These are phyloP conservation scores for Amoebophrya sp. DNA, from an alignment of 169 alveolate genomes.

Conservation along the genomic window DNA sequence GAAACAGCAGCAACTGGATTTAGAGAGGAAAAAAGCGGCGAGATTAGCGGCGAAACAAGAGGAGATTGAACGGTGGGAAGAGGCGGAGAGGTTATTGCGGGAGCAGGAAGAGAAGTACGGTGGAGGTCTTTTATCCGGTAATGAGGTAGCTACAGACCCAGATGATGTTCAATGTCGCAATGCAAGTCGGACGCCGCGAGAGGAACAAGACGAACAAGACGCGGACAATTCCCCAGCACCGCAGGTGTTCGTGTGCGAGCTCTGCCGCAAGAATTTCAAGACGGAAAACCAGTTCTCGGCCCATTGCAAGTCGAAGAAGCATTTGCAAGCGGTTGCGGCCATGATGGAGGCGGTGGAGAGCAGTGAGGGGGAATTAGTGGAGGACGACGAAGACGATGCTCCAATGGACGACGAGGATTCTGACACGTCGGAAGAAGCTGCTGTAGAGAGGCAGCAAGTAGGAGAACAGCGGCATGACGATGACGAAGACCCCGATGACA, in stretches of 20 bases:
- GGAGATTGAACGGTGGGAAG: neutral
- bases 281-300: neutral
- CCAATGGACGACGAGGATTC: too few species aligned
- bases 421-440: too few species aligned
- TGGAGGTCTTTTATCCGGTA: neutral
- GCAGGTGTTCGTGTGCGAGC: neutral
- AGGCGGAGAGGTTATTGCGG: neutral
- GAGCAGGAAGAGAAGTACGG: neutral
- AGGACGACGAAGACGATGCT: neutral
- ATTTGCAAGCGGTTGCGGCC: neutral
- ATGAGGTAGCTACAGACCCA: too few species aligned
- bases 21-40: neutral
- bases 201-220: neutral
- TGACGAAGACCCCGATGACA: too few species aligned
- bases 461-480: too few species aligned
- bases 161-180: too few species aligned
- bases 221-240: neutral
- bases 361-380: neutral
- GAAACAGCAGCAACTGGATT: neutral
- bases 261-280: neutral
- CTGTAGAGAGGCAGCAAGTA: too few species aligned
- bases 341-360: neutral
- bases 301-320: conserved; percentile 7
- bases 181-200: neutral
- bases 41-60: neutral